A percentile compares a stretch with the other conserved stretches of the same genome.
Evolutionary conservation across 805 yeast genomes (phyloP).

Genomic region (Alloascoidea hylecoeti): DNA sequence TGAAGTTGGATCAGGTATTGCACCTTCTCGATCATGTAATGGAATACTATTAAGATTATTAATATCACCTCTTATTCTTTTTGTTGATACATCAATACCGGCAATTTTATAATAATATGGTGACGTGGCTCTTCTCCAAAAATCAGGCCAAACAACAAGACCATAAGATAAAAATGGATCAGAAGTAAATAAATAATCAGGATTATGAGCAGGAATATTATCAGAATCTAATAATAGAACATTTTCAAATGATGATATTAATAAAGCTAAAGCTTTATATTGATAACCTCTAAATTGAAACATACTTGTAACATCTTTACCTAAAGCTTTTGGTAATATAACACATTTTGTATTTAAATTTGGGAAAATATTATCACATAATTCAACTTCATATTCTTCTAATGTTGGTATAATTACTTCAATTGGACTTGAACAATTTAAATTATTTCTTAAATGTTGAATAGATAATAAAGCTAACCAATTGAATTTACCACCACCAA

Average conservation of each 20-base stretch:
- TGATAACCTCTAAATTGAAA: conserved; percentile 53
- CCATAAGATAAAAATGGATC: conserved; percentile 40
- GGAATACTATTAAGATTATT: conserved; percentile 22
- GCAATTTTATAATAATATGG: conserved; percentile 63
- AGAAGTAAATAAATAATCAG: conserved; percentile 42
- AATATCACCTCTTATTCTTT: conserved; percentile 21
- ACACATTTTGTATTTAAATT: conserved; percentile 52
- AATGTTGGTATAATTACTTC: conserved; percentile 69
- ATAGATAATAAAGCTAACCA: conserved; percentile 58
- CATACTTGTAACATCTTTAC: conserved; percentile 30
- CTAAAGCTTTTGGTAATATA: conserved; percentile 45
- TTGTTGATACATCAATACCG: conserved; percentile 31
- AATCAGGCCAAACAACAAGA: conserved; percentile 70
- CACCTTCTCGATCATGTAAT: conserved; percentile 50
- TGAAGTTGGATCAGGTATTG: conserved; percentile 55
- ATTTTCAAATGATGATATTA: conserved; percentile 62
- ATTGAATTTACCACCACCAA: conserved; percentile 72
- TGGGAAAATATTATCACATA: conserved; percentile 55
- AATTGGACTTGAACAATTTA: conserved; percentile 59
- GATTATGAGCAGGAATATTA: conserved; percentile 52
- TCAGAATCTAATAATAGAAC: conserved; percentile 66
- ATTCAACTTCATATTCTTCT: conserved; percentile 57
- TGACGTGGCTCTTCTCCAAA: conserved; percentile 74
- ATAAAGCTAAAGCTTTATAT: conserved; percentile 52
- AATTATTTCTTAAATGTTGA: conserved; percentile 42